Evolutionary conservation across 768 basidiomycete genomes (phyloP).

Genomic region (Termitomyces bulborhizus): DNA sequence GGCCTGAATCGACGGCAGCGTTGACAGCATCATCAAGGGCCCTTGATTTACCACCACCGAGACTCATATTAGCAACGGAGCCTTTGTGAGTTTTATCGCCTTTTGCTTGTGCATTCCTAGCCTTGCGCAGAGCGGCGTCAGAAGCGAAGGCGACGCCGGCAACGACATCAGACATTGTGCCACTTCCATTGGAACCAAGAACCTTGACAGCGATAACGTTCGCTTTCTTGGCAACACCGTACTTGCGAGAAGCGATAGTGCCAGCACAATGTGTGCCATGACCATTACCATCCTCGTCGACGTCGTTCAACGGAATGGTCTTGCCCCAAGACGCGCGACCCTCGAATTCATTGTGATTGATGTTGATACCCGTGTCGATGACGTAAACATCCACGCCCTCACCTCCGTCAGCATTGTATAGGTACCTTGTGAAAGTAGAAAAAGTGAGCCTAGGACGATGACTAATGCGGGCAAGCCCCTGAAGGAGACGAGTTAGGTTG

Average conservation of each 20-base stretch:
- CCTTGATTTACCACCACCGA: constrained; percentile 90
- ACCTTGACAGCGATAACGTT: constrained; percentile 89
- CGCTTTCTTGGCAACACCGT: constrained; percentile 94
- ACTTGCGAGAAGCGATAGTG: constrained; percentile 89
- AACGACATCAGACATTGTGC: constrained; percentile 92
- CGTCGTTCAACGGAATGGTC: constrained; percentile 81
- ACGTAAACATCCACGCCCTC: constrained; percentile 92
- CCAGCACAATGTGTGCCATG: constrained; percentile 96
- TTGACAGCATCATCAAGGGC: constrained; percentile 84
- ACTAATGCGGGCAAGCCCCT: constrained; percentile 95
- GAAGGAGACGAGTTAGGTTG: constrained; percentile 12
- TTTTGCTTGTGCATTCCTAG: constrained; percentile 58
- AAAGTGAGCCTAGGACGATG: constrained; percentile 76
- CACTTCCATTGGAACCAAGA: constrained; percentile 90
- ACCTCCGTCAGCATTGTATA: constrained; percentile 66
- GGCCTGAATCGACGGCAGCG: constrained; percentile 71
- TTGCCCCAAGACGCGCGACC: constrained; percentile 91
- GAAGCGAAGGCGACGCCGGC: constrained; percentile 83
- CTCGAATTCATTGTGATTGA: constrained; percentile 79
- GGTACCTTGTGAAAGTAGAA: constrained; percentile 79
- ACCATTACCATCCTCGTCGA: constrained; percentile 89
- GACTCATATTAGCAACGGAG: constrained; percentile 94
- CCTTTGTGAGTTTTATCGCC: constrained; percentile 84
- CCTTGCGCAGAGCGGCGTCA: constrained; percentile 43
- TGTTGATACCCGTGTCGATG: constrained; percentile 87